Evolutionary conservation across 345 rosid genomes (phyloP).

Genomic region (Eucalyptus cloeziana): DNA sequence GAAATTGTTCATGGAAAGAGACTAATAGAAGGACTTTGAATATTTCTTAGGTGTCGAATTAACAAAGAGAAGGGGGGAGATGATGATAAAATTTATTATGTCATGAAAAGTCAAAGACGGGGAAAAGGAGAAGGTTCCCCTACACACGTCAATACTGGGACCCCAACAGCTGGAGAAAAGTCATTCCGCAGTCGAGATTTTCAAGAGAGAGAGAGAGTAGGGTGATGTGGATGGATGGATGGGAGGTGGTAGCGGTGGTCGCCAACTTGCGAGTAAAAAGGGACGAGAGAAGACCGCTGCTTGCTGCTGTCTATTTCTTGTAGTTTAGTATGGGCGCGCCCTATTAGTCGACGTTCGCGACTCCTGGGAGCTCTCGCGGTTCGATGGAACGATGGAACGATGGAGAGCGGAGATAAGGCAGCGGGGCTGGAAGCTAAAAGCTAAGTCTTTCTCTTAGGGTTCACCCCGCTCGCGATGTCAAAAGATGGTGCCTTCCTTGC

Average conservation of each 20-base stretch:
- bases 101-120: not conserved
- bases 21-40: not conserved
- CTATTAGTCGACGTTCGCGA: not conserved
- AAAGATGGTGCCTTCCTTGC: not conserved
- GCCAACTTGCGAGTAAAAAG: not conserved
- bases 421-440: not conserved
- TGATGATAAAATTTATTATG: not conserved
- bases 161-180: not conserved
- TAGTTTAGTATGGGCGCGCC: not conserved
- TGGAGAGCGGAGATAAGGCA: not conserved
- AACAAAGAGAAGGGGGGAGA: not conserved
- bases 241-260: not conserved
- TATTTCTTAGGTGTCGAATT: not conserved
- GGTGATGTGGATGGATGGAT: not conserved
- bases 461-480: not conserved
- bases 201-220: not conserved
- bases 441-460: not conserved
- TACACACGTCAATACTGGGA: not conserved
- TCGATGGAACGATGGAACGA: not conserved
- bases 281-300: not conserved
- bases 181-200: not conserved
- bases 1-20: not conserved
- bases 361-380: not conserved
- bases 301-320: not conserved
- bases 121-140: not conserved